phyloP scores from a whole-genome alignment of 192 early-diverging fungal species.

The Backusella psychrophila region DNA sequence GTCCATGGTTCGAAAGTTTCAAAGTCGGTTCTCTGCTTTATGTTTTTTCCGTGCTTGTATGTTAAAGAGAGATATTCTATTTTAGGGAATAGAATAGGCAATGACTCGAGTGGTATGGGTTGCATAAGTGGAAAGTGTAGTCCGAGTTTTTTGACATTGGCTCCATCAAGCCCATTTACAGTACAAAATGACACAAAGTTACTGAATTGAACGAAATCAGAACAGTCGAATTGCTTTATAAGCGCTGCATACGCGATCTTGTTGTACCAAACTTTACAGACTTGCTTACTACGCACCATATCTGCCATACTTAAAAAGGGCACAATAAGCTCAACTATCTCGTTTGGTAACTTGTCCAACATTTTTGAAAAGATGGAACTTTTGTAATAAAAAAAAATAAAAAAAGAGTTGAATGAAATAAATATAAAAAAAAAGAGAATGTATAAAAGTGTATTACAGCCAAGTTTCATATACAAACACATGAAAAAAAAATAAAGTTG shows the following conservation, averaged over 20 bases:
- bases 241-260: neutral
- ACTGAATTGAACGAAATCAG: neutral
- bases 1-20: neutral
- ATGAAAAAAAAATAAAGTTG: neutral
- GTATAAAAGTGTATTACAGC: neutral
- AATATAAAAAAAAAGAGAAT: neutral
- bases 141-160: neutral
- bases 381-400: too few species aligned
- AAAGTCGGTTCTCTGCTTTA: neutral
- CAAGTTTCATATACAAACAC: neutral
- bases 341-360: neutral
- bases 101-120: neutral
- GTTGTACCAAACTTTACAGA: neutral
- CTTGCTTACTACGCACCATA: neutral
- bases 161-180: neutral
- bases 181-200: neutral
- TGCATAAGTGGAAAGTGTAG: neutral
- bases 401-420: neutral
- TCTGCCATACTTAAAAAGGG: neutral
- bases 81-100: neutral
- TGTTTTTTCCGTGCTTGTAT: neutral
- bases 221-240: neutral
- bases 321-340: neutral
- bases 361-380: neutral
- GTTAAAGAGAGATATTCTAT: neutral